Evolutionary conservation across 75 land plant genomes (phyloP).

Genomic region (Cryptomeria japonica): DNA sequence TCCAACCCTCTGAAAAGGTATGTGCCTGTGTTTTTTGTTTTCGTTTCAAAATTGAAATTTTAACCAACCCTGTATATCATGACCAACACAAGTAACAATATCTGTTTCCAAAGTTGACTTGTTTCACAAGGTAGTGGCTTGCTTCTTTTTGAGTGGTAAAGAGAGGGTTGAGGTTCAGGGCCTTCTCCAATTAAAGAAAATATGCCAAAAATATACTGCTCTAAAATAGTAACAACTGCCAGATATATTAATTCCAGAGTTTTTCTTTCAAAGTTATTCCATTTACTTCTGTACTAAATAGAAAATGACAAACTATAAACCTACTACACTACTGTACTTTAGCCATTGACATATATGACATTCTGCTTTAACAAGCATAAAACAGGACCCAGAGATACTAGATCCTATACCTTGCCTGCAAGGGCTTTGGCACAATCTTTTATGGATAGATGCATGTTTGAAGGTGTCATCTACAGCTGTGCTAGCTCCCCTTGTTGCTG

Average conservation of each 20-base stretch:
- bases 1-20: neutral
- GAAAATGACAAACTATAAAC: neutral
- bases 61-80: neutral
- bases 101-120: neutral
- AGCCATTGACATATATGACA: neutral
- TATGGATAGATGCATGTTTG: neutral
- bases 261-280: neutral
- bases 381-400: neutral
- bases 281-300: neutral
- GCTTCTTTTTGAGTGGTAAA: neutral
- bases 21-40: neutral
- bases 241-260: too few relatives aligned
- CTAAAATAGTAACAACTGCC: neutral
- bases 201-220: too few relatives aligned
- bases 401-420: neutral
- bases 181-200: neutral
- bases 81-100: neutral
- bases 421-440: neutral
- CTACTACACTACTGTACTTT: neutral
- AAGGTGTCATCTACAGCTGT: neutral
- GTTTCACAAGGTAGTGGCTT: neutral
- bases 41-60: neutral
- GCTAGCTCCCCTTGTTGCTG: neutral
- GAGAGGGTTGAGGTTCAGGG: neutral
- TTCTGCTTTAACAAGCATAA: neutral